A percentile compares a stretch with the other conserved stretches of the same genome.
Evolutionary conservation across 2,329 filamentous ascomycete genomes (phyloP).

Genomic region (Neopestalotiopsis sp.): DNA sequence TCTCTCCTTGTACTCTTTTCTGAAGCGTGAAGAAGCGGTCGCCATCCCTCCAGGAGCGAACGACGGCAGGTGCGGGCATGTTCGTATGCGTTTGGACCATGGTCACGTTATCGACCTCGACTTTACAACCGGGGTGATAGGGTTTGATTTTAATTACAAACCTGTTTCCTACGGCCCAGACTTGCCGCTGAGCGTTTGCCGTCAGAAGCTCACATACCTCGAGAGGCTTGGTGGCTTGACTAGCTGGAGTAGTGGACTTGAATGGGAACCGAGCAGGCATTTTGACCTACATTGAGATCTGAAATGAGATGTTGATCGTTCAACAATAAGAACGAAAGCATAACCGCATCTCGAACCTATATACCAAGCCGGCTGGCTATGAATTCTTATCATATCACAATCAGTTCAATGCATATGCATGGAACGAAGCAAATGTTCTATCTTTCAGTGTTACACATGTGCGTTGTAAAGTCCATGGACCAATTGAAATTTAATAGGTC

Average conservation of each 20-base stretch:
- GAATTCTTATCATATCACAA: too few species aligned
- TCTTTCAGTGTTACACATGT: too few species aligned
- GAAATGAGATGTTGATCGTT: not conserved
- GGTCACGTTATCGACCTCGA: constrained; percentile 20
- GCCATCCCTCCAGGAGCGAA: constrained; percentile 19
- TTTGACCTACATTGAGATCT: not conserved
- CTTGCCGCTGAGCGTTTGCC: constrained; percentile 10
- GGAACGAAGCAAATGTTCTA: too few species aligned
- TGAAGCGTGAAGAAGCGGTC: constrained; percentile 20
- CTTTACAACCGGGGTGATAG: constrained; percentile 15
- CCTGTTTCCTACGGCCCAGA: constrained; percentile 20
- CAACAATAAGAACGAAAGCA: too few species aligned
- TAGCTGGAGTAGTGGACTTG: not conserved
- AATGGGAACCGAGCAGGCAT: constrained; percentile 24
- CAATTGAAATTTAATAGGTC: too few species aligned
- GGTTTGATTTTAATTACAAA: constrained; percentile 19
- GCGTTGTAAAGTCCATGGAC: too few species aligned
- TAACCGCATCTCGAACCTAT: too few species aligned
- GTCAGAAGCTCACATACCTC: constrained; percentile 15
- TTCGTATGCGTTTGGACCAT: not conserved
- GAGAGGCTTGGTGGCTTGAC: not conserved
- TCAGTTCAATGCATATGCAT: too few species aligned
- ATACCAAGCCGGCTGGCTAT: too few species aligned
- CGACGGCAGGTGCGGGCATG: not conserved
- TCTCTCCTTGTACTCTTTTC: constrained; percentile 19